Percentiles rank a stretch among this genome's conserved stretches.
Evolutionary conservation across 257 asterid genomes (phyloP).

Genomic region (Fraxinus pennsylvanica): DNA sequence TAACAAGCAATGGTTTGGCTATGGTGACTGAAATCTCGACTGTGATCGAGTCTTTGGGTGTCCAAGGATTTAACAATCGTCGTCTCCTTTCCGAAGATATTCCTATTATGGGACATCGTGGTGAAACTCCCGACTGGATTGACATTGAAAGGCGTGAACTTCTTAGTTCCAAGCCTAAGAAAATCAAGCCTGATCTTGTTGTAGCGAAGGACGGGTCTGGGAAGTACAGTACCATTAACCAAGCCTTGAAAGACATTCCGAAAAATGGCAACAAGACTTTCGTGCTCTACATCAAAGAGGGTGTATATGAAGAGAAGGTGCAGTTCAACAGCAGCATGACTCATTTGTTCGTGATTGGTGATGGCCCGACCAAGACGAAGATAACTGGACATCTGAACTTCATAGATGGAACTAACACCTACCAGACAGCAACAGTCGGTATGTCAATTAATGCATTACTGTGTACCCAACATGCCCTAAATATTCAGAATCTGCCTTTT

Average conservation of each 20-base stretch:
- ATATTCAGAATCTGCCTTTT: too few relatives aligned
- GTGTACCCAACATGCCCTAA: too few relatives aligned
- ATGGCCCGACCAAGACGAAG: conserved; percentile 64
- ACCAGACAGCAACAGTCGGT: conserved; percentile 57
- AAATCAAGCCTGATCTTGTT: conserved; percentile 38
- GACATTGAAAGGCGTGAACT: conserved; percentile 36
- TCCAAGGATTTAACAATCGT: background rate
- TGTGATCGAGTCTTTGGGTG: background rate
- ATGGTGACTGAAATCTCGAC: conserved; percentile 26
- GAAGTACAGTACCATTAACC: conserved; percentile 44
- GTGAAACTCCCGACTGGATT: conserved; percentile 26
- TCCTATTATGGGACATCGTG: background rate
- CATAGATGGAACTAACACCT: conserved; percentile 47
- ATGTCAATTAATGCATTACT: conserved; percentile 9
- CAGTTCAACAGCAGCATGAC: conserved; percentile 24
- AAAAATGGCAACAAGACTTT: conserved; percentile 29
- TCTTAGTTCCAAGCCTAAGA: conserved; percentile 10
- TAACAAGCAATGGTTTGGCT: conserved; percentile 37
- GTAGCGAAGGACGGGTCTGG: conserved; percentile 72
- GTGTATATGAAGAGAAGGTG: conserved; percentile 52
- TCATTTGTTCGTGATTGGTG: conserved; percentile 51
- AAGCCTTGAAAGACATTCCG: conserved; percentile 51
- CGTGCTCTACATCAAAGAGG: conserved; percentile 56
- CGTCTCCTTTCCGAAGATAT: background rate
- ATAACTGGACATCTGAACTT: conserved; percentile 49